phyloP scores from a whole-genome alignment of 2,329 filamentous ascomycete genomes.

The Epichloe typhina region DNA sequence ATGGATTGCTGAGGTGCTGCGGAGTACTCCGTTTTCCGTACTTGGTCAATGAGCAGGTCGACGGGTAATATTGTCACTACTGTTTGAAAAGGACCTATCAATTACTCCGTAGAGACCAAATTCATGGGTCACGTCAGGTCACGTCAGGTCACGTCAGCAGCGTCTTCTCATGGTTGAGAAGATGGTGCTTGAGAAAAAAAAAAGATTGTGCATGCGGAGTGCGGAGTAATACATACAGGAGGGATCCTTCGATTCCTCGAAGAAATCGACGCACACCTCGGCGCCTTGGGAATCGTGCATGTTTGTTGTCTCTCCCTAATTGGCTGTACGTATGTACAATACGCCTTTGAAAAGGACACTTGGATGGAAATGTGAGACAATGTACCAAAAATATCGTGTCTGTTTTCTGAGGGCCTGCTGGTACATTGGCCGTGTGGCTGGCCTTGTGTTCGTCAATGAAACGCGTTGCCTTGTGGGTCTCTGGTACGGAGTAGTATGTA shows the following conservation, averaged over 20 bases:
- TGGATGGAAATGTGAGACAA: conserved; percentile 8
- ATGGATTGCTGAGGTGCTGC: background rate
- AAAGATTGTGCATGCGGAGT: background rate
- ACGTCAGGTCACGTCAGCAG: background rate
- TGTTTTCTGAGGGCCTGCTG: conserved; percentile 4
- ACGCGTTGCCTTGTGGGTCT: conserved; percentile 20
- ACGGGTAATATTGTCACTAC: background rate
- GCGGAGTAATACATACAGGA: background rate
- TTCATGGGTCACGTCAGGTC: background rate
- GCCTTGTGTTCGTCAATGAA: conserved; percentile 25
- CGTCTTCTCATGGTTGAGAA: background rate
- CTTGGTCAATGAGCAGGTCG: background rate
- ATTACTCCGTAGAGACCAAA: too few species aligned
- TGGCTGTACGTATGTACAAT: background rate
- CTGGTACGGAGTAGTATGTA: background rate
- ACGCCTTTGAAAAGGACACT: background rate
- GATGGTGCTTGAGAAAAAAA: too few species aligned
- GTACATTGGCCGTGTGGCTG: conserved; percentile 16
- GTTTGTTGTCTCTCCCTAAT: background rate
- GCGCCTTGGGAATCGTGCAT: background rate
- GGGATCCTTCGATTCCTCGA: too few species aligned
- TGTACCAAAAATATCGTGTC: conserved; percentile 8
- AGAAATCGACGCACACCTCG: too few species aligned
- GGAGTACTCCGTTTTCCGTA: too few species aligned
- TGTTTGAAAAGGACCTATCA: background rate